Evolutionary conservation across 176 grass and related monocot species (phyloP).

Genomic region (Hordeum marinum): DNA sequence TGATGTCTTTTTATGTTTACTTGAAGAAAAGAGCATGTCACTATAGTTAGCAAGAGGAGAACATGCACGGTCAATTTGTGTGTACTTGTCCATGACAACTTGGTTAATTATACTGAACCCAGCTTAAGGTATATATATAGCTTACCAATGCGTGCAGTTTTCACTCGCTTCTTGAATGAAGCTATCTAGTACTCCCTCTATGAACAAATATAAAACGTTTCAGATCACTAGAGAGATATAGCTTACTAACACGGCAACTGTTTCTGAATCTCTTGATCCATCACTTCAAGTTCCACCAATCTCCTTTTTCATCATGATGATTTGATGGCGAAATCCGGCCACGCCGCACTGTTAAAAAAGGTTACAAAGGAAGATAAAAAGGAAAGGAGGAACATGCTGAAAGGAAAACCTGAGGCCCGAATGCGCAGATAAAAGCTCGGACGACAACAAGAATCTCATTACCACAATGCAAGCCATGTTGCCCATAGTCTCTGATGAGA

Average conservation of each 20-base stretch:
- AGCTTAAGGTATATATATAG: not conserved
- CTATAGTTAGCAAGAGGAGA: not conserved
- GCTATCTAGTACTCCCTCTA: not conserved
- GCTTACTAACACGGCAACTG: not conserved
- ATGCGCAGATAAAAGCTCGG: conserved; percentile 32
- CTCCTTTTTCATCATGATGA: conserved; percentile 18
- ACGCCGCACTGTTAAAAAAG: conserved; percentile 19
- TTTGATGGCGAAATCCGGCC: conserved; percentile 24
- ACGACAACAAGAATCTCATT: conserved; percentile 43
- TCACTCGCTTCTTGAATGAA: not conserved
- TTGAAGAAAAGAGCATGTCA: not conserved
- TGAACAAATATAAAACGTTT: no score
- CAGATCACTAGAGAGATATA: no score
- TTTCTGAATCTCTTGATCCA: conserved; percentile 21
- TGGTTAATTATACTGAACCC: not conserved
- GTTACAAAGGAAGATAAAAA: conserved; percentile 4
- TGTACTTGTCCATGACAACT: not conserved
- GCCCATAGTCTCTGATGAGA: conserved; percentile 39
- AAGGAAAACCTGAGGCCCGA: conserved; percentile 40
- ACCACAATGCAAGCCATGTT: conserved; percentile 32
- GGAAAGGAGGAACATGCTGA: conserved; percentile 26
- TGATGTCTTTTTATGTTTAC: not conserved
- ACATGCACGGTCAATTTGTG: not conserved
- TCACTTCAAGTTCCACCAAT: conserved; percentile 24
- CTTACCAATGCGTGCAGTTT: not conserved